These are phyloP conservation scores for Neckera pumila DNA, from an alignment of 225 moss, liverwort and hornwort genomes.

Conservation along the genomic window DNA sequence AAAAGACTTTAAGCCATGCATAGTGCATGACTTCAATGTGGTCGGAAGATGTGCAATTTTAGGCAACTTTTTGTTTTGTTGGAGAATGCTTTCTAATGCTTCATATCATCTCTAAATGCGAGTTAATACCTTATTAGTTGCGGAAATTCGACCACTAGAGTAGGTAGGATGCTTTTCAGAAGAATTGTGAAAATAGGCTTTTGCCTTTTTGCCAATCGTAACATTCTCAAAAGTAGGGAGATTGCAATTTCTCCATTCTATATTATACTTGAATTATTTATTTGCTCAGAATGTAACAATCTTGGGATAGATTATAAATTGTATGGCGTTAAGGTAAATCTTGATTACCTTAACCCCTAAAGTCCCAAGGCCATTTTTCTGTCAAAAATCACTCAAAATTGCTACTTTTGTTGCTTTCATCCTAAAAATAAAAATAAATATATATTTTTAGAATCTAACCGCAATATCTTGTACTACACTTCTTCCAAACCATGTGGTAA, in stretches of 20 bases:
- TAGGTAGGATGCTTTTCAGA: neutral
- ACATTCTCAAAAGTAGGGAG: neutral
- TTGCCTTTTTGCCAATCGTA: neutral
- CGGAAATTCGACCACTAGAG: fast-evolving
- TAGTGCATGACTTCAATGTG: neutral
- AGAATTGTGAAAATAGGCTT: neutral
- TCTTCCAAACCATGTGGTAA: too few relatives aligned
- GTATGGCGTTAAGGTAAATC: too few relatives aligned
- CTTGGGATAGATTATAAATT: too few relatives aligned
- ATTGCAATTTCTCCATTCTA: neutral
- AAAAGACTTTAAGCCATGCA: neutral
- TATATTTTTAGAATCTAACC: too few relatives aligned
- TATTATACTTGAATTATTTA: neutral
- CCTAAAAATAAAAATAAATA: too few relatives aligned
- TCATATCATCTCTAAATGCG: neutral
- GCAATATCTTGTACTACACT: too few relatives aligned
- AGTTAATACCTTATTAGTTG: neutral
- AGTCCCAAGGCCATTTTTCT: too few relatives aligned
- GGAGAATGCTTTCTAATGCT: neutral
- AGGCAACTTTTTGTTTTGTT: neutral
- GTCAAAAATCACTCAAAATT: too few relatives aligned
- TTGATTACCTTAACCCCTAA: too few relatives aligned
- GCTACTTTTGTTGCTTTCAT: too few relatives aligned
- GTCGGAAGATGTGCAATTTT: neutral
- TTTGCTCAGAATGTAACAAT: neutral